Base-by-base conservation (phyloP, 805 yeast genomes). In the Candida golubevii region DNA sequence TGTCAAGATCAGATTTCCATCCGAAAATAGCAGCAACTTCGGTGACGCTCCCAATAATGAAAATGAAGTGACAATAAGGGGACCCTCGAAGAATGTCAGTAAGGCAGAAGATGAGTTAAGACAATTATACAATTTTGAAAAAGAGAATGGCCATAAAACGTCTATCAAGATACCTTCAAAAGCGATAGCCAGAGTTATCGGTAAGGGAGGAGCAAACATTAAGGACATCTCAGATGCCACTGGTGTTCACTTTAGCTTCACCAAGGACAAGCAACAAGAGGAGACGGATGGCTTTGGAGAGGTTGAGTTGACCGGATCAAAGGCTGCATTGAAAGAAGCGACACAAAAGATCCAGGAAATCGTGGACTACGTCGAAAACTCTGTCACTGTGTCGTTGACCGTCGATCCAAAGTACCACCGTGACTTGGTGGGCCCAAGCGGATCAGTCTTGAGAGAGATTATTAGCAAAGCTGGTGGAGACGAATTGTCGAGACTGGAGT, bases 71-170 rank as follows among this genome's bases (percentile, higher is more conserved):
- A 69, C 75, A 28, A 77, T 91, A 46, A 82, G 82, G 58, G 97
- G 97, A 44, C 95, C 97, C 39, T 86, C 97, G 26, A 84, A 83
- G 65, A 93, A 91, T 54, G 98, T 86, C 30, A 74, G 79, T 30
- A 82, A 82, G 61, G 95, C 95, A 30, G 80, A 80, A 61, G 90
- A 83, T 50, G 97, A 90, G 70, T 69, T 95, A 59, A 75, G 77
- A 54, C 97, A 89, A 45, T 75, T 95, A 50, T 72, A 87, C 54
- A 83, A 85, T 54, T 93, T 84, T 63, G 98, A 90, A 65, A 83
- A 78, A 58, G 96, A 87, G 55, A 88, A 89, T 60, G 91, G 96
- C 13, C 79, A 79, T 67, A 75, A 77, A 46, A 73, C 79, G 51
- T 67, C 70, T n/a, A 62, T 91, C 34, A 61, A 68, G 38, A 83